Evolutionary conservation across 2,329 filamentous ascomycete genomes (phyloP).

Genomic region (Exophiala lecanii-corni): DNA sequence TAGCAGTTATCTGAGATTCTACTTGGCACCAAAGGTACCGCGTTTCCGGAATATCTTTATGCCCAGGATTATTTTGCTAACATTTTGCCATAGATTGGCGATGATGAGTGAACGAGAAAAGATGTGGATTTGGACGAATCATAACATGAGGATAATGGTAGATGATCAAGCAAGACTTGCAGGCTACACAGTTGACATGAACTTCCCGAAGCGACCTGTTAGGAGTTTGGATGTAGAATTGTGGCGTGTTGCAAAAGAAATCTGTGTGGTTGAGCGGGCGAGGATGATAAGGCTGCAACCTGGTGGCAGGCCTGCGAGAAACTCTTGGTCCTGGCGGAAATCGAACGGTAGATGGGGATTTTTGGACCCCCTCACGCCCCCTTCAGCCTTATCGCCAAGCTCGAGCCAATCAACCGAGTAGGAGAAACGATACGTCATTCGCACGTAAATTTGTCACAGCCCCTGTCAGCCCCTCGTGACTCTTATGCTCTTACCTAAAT

Average conservation of each 20-base stretch:
- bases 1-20: constrained; percentile 91
- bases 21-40: constrained; percentile 91
- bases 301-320: no score
- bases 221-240: no score
- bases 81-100: constrained; percentile 58
- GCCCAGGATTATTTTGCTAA: constrained; percentile 19
- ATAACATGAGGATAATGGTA: background rate
- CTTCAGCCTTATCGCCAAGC: no score
- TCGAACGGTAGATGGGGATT: background rate
- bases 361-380: no score
- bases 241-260: no score
- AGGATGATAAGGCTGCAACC: no score
- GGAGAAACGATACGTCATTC: background rate
- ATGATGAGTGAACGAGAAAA: constrained; percentile 44
- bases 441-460: background rate
- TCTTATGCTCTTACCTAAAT: background rate
- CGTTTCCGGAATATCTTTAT: constrained; percentile 1
- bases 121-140: background rate
- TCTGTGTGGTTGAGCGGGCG: no score
- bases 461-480: background rate
- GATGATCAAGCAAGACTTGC: background rate
- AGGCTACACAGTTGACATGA: no score
- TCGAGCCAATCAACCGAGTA: no score
- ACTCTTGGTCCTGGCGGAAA: no score
- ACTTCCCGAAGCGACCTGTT: no score